Evolutionary conservation across 768 basidiomycete species (phyloP).

Genomic region (Cyathus striatus): DNA sequence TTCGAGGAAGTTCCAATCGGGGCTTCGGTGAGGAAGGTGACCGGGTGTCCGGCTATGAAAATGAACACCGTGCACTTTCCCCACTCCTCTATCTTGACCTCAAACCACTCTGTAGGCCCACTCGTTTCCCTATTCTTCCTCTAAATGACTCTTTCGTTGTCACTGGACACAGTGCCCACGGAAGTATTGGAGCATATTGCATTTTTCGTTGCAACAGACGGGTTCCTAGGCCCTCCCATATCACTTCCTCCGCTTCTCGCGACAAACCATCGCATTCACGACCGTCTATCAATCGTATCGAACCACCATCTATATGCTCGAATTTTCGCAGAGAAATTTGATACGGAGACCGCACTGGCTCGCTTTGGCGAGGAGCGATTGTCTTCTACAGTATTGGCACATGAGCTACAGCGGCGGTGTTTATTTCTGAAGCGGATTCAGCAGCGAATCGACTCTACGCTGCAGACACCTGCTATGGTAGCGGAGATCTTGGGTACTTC

Average conservation of each 20-base stretch:
- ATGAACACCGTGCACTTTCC: constrained; percentile 6
- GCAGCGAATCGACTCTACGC: constrained; percentile 31
- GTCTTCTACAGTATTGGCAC: constrained; percentile 41
- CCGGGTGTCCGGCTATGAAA: constrained; percentile 14
- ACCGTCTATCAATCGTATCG: constrained; percentile 39
- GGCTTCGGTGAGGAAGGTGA: background rate
- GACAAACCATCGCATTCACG: constrained; percentile 42
- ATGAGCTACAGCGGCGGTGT: constrained; percentile 65
- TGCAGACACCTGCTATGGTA: constrained; percentile 13
- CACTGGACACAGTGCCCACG: constrained; percentile 54
- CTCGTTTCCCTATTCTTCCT: background rate
- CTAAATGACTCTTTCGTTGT: constrained; percentile 8
- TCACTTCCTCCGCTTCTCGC: constrained; percentile 51
- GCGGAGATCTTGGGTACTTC: constrained; percentile 16
- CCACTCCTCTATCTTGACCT: constrained; percentile 2
- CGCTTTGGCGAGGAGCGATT: constrained; percentile 40
- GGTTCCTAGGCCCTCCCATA: constrained; percentile 56
- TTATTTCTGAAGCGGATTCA: constrained; percentile 52
- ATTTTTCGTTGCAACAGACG: constrained; percentile 49
- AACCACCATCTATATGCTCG: constrained; percentile 73
- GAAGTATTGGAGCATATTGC: constrained; percentile 82
- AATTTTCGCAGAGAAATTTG: constrained; percentile 68
- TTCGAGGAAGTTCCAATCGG: background rate
- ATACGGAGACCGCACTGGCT: constrained; percentile 41
- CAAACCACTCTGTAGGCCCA: background rate